Base-by-base conservation (phyloP, 2,329 filamentous ascomycete species). In the Neurospora sp. region DNA sequence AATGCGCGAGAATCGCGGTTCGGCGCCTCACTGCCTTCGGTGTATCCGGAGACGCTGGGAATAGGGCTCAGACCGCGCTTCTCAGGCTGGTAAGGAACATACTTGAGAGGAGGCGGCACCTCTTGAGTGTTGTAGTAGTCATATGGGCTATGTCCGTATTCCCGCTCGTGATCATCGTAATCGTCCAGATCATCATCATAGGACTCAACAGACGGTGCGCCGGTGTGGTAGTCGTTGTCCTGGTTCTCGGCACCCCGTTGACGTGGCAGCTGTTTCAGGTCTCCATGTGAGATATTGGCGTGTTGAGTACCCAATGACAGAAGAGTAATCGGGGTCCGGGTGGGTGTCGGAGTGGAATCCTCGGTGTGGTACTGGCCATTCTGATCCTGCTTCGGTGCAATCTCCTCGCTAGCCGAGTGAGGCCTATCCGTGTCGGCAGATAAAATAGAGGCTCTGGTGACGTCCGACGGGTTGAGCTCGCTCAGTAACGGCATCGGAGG, bases 401-500 rank as follows among this genome's bases (percentile, higher is more conserved):
- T 84, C 80, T 86, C 87, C 75, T 86, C 89, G 76, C 85, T 90
- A 28, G 90, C 88, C 19, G 91, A 92, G 66, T 86, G 85, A 17
- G 92, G 90, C 68, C 89, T 84, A 73, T 93, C 92, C 0, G 92
- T 92, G 38, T 91, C 89, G 38, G 92, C 91, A 5, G 94, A 96
- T 19, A 96, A 81, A 69, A 98, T 92, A 0, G 95, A 97, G 17
- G 91, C 91, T 75, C 95, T 87, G 0, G 95, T 98, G 69, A 97
- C 80, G 68, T 97, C 94, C 0, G 95, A 97, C 58, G 91, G 88
- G 73, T 92, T 91, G 70, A 97, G 87, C 70, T 93, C 92, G 79
- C 94, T 97, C 79, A 91, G 90, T 72, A 97, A 85, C 2, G 95
- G 95, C 90, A 97, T 93, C 6, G 92, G 92, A 7, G 93, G 91